A percentile compares a stretch with the other conserved stretches of the same genome.
Evolutionary conservation across 2,329 filamentous ascomycete genomes (phyloP).

Genomic region (Clonostachys chloroleuca): DNA sequence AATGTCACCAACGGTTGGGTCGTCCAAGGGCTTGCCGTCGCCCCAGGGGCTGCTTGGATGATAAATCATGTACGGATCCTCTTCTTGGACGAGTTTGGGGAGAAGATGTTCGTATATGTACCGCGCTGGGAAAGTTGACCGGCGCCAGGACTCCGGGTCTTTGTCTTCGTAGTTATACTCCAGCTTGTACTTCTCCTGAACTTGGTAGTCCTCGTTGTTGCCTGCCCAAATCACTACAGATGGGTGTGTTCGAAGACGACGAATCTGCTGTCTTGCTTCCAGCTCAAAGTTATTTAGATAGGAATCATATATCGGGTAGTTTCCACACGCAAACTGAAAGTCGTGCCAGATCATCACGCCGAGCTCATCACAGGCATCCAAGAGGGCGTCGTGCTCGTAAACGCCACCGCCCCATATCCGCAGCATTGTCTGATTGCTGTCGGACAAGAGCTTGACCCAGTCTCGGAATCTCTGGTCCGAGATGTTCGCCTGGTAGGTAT

Average conservation of each 20-base stretch:
- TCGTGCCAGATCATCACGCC: conserved; percentile 77
- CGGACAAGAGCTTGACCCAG: conserved; percentile 66
- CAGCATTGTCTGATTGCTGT: conserved; percentile 73
- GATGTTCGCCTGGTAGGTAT: conserved; percentile 68
- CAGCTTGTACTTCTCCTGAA: conserved; percentile 62
- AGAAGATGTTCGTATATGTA: conserved; percentile 77
- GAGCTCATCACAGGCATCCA: conserved; percentile 66
- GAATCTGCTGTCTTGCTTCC: conserved; percentile 60
- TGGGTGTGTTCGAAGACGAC: conserved; percentile 50
- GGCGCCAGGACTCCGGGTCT: conserved; percentile 68
- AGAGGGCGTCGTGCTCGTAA: conserved; percentile 67
- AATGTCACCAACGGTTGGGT: conserved; percentile 71
- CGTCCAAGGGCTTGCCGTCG: conserved; percentile 47
- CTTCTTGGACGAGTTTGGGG: conserved; percentile 56
- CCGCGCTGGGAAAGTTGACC: conserved; percentile 68
- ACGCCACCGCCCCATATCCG: conserved; percentile 70
- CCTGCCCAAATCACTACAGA: conserved; percentile 73
- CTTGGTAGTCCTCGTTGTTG: conserved; percentile 77
- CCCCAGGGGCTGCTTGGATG: conserved; percentile 74
- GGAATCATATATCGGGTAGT: conserved; percentile 60
- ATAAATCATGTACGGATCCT: conserved; percentile 62
- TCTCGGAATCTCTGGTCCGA: conserved; percentile 56
- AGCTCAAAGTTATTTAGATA: conserved; percentile 55
- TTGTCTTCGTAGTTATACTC: conserved; percentile 72
- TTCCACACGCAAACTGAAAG: conserved; percentile 71